Base-by-base conservation (phyloP, 1,139 yeast species). In the Candida sp. region DNA sequence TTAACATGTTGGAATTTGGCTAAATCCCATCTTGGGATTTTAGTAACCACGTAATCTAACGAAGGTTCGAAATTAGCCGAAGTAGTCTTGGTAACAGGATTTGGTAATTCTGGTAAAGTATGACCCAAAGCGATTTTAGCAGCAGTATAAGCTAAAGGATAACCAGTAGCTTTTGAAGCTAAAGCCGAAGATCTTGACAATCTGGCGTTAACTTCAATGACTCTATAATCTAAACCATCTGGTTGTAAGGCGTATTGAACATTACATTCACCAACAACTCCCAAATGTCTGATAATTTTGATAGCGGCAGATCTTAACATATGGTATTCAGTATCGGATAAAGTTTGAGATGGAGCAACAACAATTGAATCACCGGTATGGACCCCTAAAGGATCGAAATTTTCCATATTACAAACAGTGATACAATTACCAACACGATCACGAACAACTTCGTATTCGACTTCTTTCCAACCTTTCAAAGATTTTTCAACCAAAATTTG, bases 311-410 rank as follows among this genome's bases (percentile, higher is more conserved):
- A 77, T 75, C 99, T 85, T 63, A 93, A 82, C 98, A 93, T 91
- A 70, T 93, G 96, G 68, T 89, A 93, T 64, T 93, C 99, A 65
- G 91, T 96, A 65, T 93, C 99, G 40, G 96, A 86, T 56, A 93
- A 75, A 38, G 99, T 93, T 71, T 93, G 99, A 36, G 98, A 90
- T 42, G 99, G 99, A 45, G 99, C 99, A 60, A 93, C 97, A 44
- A 93, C 99, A 60, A 93, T 93, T 38, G 99, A 93, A 67, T 93
- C 99, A 74, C 99, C 99, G 48, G 99, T 93, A 70, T 93, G 99
- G 56, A 95, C 85, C 57, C 99, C 99, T 58, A 93, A 80, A 38
- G 99, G 99, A 68, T 93, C 99, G 57, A 93, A 93, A 73, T 93
- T 93, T 73, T 93, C 99, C 99, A 93, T 93, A 70, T 93, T 93